phyloP scores from a whole-genome alignment of 176 grass and related monocot genomes.

The Rhipidocladum racemiflorum region DNA sequence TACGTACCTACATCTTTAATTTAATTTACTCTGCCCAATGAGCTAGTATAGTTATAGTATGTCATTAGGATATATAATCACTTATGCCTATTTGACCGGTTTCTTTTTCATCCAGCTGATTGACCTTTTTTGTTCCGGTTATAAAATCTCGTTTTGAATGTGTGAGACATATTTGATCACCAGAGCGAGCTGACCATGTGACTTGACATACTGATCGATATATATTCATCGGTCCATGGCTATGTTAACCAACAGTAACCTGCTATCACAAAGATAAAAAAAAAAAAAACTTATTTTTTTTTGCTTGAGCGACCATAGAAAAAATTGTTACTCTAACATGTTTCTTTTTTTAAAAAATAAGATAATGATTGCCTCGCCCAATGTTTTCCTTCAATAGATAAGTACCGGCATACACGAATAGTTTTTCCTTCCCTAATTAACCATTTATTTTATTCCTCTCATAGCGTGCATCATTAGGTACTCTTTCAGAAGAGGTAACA shows the following conservation, averaged over 20 bases:
- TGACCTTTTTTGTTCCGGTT: not conserved
- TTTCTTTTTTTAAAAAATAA: not conserved
- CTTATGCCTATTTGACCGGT: not conserved
- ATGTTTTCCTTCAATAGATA: not conserved
- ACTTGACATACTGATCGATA: not conserved
- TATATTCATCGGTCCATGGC: too few relatives aligned
- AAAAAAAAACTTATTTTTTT: too few relatives aligned
- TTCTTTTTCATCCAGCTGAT: not conserved
- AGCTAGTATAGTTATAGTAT: not conserved
- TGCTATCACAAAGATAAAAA: too few relatives aligned
- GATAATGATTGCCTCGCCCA: not conserved
- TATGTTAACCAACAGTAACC: not conserved
- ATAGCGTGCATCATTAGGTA: conserved; percentile 14
- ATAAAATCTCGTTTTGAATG: not conserved
- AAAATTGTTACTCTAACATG: not conserved
- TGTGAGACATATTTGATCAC: not conserved
- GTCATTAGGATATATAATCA: not conserved
- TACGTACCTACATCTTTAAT: not conserved
- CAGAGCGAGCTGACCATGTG: not conserved
- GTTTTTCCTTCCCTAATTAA: not conserved
- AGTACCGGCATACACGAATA: not conserved
- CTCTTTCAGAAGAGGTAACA: not conserved
- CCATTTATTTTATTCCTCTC: not conserved
- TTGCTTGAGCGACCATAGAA: too few relatives aligned
- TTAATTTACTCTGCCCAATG: not conserved